Evolutionary conservation across 768 basidiomycete genomes (phyloP), one percentile per base, ranked within the genome.

Genomic region (Strobilomyces echinocephalus): DNA sequence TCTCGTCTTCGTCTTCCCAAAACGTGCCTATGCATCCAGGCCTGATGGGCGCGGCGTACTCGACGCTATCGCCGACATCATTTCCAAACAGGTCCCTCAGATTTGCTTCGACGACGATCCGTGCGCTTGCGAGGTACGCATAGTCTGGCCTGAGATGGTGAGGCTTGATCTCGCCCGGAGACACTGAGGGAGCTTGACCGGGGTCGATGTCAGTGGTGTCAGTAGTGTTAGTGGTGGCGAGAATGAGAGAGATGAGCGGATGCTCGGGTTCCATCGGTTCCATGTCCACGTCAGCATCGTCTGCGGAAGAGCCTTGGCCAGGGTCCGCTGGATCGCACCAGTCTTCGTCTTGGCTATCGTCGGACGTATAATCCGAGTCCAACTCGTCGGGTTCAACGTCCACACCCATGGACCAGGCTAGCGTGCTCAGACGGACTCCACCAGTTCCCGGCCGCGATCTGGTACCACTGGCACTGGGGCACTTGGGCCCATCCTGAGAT

Each of bases 41-140:
- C 26, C 34, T 11, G 21, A 24, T 38, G 15, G 50, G 34, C n/a
- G 30, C 31, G 14, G 33, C 4, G 12, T 5, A 18, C n/a, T 49
- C 54, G 0, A 16, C 41, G 26, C 38, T 18, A n/a, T 52, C 40
- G 10, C 3, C 16, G 38, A 39, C 15, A 30, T 34, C 49, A 1
- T 16, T 26, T 6, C 51, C 58, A 28, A 74, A 69, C 4, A 71
- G 47, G 11, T 79, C 78, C 11, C 67, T 70, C 53, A 83, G 50
- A 53, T 82, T 83, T 31, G 73, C 71, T 58, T 83, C 81, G 15
- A 83, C 71, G 10, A 81, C 68, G 21, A 76, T 67, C 12, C 82
- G 74, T 9, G 72, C 79, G 14, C 79, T 76, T 3, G 78, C 72
- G 12, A 83, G 74, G 64, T 73, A 83, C 2, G 69, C 67, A 63